Conservation (phyloP, 129 eudicot species). For the Escallonia herrerae region DNA sequence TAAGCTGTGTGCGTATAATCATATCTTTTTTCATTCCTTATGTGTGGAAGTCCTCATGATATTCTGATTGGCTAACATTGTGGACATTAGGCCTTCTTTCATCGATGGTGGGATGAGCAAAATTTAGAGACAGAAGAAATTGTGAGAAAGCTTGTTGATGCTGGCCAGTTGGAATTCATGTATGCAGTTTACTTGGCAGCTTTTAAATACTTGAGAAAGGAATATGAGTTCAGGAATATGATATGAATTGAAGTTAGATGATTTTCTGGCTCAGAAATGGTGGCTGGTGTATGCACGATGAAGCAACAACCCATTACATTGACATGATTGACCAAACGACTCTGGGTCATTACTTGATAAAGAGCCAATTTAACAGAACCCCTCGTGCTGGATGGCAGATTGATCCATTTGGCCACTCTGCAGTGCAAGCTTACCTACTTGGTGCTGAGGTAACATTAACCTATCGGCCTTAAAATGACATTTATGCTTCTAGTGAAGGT, state of each 20-base stretch:
- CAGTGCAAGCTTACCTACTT: conserved; percentile 88
- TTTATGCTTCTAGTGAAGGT: background rate
- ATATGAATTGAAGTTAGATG: background rate
- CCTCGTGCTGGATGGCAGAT: conserved; percentile 99
- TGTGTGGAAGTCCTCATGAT: background rate
- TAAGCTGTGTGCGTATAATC: background rate
- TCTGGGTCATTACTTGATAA: conserved; percentile 63
- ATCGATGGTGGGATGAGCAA: conserved; percentile 85
- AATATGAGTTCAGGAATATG: background rate
- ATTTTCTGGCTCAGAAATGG: conserved; percentile 54
- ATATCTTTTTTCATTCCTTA: background rate
- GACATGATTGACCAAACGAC: conserved; percentile 99
- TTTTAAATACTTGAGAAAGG: too few relatives aligned
- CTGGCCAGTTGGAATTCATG: conserved; percentile 89
- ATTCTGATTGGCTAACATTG: background rate
- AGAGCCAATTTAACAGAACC: conserved; percentile 57
- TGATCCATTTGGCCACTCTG: conserved; percentile 95
- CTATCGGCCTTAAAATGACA: background rate
- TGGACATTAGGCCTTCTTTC: conserved; percentile 64
- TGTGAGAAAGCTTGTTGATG: conserved; percentile 60
- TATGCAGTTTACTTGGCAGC: conserved; percentile 21
- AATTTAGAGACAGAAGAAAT: conserved; percentile 33
- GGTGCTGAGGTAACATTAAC: conserved; percentile 63
- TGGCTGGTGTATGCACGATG: conserved; percentile 99
- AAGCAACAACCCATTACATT: conserved; percentile 83